Evolutionary conservation across 371 early-diverging fungal genomes (phyloP).

Genomic region (Edhazardia aedis): DNA sequence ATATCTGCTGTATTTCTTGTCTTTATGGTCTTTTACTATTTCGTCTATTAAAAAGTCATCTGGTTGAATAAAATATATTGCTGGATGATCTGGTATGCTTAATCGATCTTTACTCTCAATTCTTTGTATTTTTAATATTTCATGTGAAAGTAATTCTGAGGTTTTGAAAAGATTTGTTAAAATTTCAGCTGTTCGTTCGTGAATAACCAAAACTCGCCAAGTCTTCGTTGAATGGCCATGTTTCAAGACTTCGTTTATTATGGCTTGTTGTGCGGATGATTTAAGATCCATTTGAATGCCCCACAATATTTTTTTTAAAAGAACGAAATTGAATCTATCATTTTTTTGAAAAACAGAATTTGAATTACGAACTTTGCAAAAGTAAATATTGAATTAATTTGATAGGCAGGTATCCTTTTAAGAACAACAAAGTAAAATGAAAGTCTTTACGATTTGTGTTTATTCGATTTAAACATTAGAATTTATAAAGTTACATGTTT

Average conservation of each 20-base stretch:
- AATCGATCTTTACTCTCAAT: conserved; percentile 3
- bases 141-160: conserved; percentile 36
- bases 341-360: too few relatives aligned
- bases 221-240: conserved; percentile 14
- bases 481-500: too few relatives aligned
- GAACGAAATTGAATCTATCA: too few relatives aligned
- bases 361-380: too few relatives aligned
- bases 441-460: too few relatives aligned
- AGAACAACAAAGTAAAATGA: too few relatives aligned
- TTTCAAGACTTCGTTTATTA: conserved; percentile 29
- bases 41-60: conserved; percentile 9
- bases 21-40: conserved; percentile 32
- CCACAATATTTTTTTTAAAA: too few relatives aligned
- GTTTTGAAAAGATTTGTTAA: conserved; percentile 32
- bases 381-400: too few relatives aligned
- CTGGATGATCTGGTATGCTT: conserved; percentile 28
- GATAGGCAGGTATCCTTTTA: too few relatives aligned
- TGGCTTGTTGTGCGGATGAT: conserved; percentile 25
- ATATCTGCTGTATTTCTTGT: conserved; percentile 25
- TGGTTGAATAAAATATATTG: conserved; percentile 37
- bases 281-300: conserved; percentile 41
- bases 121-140: conserved; percentile 29
- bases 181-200: conserved; percentile 34
- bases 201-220: conserved; percentile 41
- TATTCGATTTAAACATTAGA: too few relatives aligned